phyloP scores from a whole-genome alignment of 2,329 filamentous ascomycete genomes.

The Pyricularia pennisetigena region DNA sequence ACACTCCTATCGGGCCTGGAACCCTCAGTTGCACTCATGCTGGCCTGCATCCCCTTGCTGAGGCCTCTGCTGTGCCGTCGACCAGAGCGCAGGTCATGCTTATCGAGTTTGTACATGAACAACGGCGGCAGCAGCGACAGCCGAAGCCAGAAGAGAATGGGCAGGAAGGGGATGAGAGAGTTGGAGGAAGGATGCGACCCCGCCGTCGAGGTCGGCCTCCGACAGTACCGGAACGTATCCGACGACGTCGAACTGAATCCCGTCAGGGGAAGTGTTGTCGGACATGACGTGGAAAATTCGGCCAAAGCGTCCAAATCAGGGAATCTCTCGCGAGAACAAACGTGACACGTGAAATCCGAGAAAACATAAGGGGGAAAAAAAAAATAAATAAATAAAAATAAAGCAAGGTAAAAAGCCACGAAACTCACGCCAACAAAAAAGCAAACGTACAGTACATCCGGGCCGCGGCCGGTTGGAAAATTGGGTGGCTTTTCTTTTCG shows the following conservation, averaged over 20 bases:
- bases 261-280: background rate
- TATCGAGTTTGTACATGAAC: background rate
- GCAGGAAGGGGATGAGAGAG: background rate
- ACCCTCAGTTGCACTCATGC: constrained; percentile 24
- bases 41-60: constrained; percentile 29
- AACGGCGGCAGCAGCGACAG: no score
- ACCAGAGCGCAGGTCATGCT: background rate
- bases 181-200: background rate
- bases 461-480: background rate
- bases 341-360: background rate
- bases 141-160: background rate
- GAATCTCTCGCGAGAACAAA: background rate
- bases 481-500: background rate
- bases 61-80: constrained; percentile 24
- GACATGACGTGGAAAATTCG: background rate
- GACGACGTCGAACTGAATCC: background rate
- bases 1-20: constrained; percentile 26
- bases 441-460: background rate
- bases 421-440: background rate
- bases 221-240: background rate
- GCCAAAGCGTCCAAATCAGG: background rate
- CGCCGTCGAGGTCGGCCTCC: background rate
- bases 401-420: background rate
- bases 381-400: background rate
- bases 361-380: background rate